Evolutionary conservation across 768 basidiomycete species (phyloP), one percentile per base, ranked within the genome.

Genomic region (Pholiota conissans): DNA sequence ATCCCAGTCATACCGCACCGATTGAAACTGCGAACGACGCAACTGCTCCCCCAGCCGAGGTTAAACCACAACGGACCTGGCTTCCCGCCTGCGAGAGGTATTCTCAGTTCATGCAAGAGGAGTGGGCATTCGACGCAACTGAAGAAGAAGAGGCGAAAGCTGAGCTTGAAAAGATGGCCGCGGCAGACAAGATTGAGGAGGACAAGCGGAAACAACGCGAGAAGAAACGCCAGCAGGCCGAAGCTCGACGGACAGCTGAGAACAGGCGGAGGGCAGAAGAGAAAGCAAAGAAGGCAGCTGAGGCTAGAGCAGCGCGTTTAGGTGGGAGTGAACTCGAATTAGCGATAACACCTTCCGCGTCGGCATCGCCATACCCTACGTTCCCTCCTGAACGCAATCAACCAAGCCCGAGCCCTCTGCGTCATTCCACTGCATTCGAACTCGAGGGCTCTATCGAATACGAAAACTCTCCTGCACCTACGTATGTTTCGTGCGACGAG

Each of bases 1-100:
- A 58, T 10, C 27, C 22, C 29, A 34, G 27, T 18, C 10, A 60
- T 20, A 52, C 29, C 57, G 53, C 29, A 27, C n/a, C n/a, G n/a
- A n/a, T n/a, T n/a, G n/a, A n/a, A n/a, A n/a, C n/a, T n/a, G 53
- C 60, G 29, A n/a, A 50, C 20, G 45, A 55, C 32, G 29, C 49
- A 20, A 55, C 61, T n/a, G 49, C 54, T 18, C 9, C 28, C 5
- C 20, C 49, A 27, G 26, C 30, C 58, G 20, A 60, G 63, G 1
- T 61, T 69, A 30, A 76, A 26, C 9, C 20, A 3, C 53, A 76
- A 58, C 77, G 73, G 30, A 84, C 78, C 0, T 95, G 93, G 90
- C 82, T 87, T 22, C 91, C 96, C 2, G 79, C 91, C 45, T 84
- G 78, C 60, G 93, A 97, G 53, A 86, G 95, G 7, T 98, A 96